Conservation (phyloP, 2,329 filamentous ascomycete species). For the Sporothrix sp. region DNA sequence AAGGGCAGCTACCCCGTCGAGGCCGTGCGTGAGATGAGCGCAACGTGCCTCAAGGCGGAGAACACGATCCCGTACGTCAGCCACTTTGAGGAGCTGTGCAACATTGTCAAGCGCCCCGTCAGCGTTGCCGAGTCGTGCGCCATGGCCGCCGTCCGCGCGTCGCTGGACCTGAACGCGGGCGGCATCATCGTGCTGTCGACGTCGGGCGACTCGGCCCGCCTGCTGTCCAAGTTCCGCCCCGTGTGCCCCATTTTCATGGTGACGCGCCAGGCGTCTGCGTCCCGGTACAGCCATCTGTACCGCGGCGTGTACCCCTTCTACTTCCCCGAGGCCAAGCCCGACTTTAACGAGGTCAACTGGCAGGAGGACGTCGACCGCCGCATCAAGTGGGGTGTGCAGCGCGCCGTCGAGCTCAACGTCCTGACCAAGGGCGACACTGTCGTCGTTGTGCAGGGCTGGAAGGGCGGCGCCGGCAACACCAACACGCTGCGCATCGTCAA, state of each 20-base stretch:
- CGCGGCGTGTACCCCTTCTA: constrained; percentile 97
- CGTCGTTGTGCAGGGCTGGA: constrained; percentile 82
- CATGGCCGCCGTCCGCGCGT: constrained; percentile 93
- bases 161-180: constrained; percentile 90
- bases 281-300: constrained; percentile 89
- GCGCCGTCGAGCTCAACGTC: constrained; percentile 74
- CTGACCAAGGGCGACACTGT: constrained; percentile 64
- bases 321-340: constrained; percentile 86
- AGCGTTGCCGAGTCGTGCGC: constrained; percentile 86
- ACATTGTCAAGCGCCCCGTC: constrained; percentile 71
- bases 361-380: constrained; percentile 97
- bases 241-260: constrained; percentile 99
- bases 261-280: constrained; percentile 73
- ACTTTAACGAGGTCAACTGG: constrained; percentile 90
- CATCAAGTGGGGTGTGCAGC: constrained; percentile 91
- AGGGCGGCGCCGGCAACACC: constrained; percentile 84
- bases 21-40: constrained; percentile 95
- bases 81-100: constrained; percentile 91
- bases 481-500: constrained; percentile 64
- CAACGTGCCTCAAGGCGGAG: constrained; percentile 93
- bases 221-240: constrained; percentile 96
- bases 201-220: constrained; percentile 85
- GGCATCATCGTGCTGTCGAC: constrained; percentile 95
- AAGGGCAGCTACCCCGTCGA: constrained; percentile 92
- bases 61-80: constrained; percentile 95